Base-by-base conservation (phyloP, 148 eudicot species). In the Suaeda aralocaspica region DNA sequence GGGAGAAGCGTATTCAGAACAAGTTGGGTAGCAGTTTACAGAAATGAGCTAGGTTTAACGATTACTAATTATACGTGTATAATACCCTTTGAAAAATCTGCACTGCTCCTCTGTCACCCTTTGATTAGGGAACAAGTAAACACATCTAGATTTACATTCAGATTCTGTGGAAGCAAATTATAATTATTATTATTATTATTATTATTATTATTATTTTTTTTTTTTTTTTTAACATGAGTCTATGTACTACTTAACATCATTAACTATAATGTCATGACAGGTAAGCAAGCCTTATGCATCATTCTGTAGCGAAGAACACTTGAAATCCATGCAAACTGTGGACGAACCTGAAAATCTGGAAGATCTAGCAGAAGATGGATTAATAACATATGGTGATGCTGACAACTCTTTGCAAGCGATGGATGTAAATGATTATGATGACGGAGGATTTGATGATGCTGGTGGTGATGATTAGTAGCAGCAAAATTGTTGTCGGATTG, bases 231-330 rank as follows among this genome's bases (percentile, higher is more conserved):
- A 8, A 3, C 4, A 29, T 57, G 3, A 1, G 51, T 28, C 41
- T 5, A n/a, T 11, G 19, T 52, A 41, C 42, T 25, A 57, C 49
- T 39, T 56, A 25, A 14, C 5, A 12, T 67, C 13, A n/a, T 57
- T 59, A 62, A 9, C 25, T 31, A 59, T 34, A 4, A 33, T 52
- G 7, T 68, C 9, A 25, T 68, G 79, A 67, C 84, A 92, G 96
- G 90, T 90, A 45, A 81, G 84, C 44, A 88, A 93, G 85, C 98
- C 98, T 8, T 93, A 85, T 71, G 66, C 85, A 26, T 78, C 85
- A 7, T 93, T 81, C 72, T 85, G 90, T 82, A 78, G 83, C 13
- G 85, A 87, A 6, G 90, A 76, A 44, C 77, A 60, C 73, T 75
- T 90, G 66, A 80, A 83, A 70, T 66, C 80, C 9, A 76, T 87